Conservation (phyloP, 2,329 filamentous ascomycete species). For the Exophiala alcalophila region DNA sequence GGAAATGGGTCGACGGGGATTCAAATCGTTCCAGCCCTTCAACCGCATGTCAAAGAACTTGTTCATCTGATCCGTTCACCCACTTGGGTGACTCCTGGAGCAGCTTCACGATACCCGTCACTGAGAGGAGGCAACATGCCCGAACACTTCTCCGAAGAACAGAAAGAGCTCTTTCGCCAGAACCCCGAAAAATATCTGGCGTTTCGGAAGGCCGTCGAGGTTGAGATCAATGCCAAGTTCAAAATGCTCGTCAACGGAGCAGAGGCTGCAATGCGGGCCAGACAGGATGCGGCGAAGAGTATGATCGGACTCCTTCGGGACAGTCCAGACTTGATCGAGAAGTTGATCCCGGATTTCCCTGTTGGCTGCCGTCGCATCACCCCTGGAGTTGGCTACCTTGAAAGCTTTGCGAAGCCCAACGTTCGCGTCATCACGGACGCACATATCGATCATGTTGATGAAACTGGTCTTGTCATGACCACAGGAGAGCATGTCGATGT, state of each 20-base stretch:
- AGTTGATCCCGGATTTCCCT: slow-evolving; percentile 29
- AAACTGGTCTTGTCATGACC: slow-evolving; percentile 23
- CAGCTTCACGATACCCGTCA: slow-evolving; percentile 16
- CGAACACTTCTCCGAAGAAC: slow-evolving; percentile 21
- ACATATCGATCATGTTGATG: slow-evolving; percentile 24
- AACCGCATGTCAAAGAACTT: slow-evolving; percentile 32
- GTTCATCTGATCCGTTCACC: slow-evolving; percentile 23
- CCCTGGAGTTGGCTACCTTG: slow-evolving; percentile 34
- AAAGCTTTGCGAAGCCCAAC: slow-evolving; percentile 31
- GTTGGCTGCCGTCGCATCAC: slow-evolving; percentile 34
- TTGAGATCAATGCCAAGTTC: slow-evolving; percentile 20
- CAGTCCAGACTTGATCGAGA: slow-evolving; percentile 22
- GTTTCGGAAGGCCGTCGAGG: slow-evolving; percentile 23
- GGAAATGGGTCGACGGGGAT: slow-evolving; percentile 31
- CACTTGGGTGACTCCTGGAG: slow-evolving; percentile 24
- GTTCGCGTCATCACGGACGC: slow-evolving; percentile 22
- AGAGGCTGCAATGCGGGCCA: slow-evolving; percentile 6
- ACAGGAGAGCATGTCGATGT: slow-evolving; percentile 32
- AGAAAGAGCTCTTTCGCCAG: slow-evolving; percentile 15
- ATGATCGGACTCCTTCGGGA: slow-evolving; percentile 28
- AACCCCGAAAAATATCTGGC: slow-evolving; percentile 17
- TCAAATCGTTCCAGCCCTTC: slow-evolving; percentile 37
- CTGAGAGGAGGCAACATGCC: slow-evolving; percentile 21
- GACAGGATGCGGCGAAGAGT: slow-evolving; percentile 8
- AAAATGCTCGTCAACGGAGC: slow-evolving; percentile 10